Evolutionary conservation across 192 early-diverging fungal species (phyloP).

Genomic region (Chytriomyces hyalinus): DNA sequence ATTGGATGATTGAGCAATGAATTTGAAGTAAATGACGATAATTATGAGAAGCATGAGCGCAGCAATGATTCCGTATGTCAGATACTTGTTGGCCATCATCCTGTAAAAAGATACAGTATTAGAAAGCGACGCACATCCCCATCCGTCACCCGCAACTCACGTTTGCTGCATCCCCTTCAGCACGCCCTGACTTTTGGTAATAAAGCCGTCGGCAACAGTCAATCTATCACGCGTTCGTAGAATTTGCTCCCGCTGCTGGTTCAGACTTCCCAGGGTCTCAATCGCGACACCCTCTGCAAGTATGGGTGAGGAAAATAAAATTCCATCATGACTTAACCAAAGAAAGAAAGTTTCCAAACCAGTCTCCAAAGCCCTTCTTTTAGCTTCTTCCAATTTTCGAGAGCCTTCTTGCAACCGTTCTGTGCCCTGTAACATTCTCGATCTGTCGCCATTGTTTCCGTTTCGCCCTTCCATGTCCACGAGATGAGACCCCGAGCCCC

Average conservation of each 20-base stretch:
- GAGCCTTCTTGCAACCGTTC: slow-evolving; percentile 82
- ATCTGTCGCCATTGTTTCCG: slow-evolving; percentile 69
- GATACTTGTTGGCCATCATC: slow-evolving; percentile 85
- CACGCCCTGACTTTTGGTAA: slow-evolving; percentile 59
- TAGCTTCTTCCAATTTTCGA: slow-evolving; percentile 83
- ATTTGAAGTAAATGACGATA: slow-evolving; percentile 82
- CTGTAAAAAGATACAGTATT: slow-evolving; percentile 44
- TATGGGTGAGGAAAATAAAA: neutral
- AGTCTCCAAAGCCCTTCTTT: slow-evolving; percentile 89
- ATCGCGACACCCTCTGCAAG: slow-evolving; percentile 77
- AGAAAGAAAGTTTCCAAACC: slow-evolving; percentile 40
- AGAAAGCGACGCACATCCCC: neutral
- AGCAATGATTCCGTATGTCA: slow-evolving; percentile 84
- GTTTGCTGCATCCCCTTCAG: slow-evolving; percentile 72
- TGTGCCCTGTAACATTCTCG: slow-evolving; percentile 79
- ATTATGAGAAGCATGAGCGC: slow-evolving; percentile 81
- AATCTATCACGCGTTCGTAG: slow-evolving; percentile 78
- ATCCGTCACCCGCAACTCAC: slow-evolving; percentile 68
- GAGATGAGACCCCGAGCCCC: slow-evolving; percentile 31
- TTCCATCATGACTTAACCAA: neutral
- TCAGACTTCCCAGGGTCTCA: slow-evolving; percentile 78
- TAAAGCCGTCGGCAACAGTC: slow-evolving; percentile 57
- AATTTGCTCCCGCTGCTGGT: slow-evolving; percentile 91
- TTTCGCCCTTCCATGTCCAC: slow-evolving; percentile 44
- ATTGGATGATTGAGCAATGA: slow-evolving; percentile 24